Evolutionary conservation across 257 asterid species (phyloP), one percentile per base, ranked within the genome.

Genomic region (Solanum chiquidenum): DNA sequence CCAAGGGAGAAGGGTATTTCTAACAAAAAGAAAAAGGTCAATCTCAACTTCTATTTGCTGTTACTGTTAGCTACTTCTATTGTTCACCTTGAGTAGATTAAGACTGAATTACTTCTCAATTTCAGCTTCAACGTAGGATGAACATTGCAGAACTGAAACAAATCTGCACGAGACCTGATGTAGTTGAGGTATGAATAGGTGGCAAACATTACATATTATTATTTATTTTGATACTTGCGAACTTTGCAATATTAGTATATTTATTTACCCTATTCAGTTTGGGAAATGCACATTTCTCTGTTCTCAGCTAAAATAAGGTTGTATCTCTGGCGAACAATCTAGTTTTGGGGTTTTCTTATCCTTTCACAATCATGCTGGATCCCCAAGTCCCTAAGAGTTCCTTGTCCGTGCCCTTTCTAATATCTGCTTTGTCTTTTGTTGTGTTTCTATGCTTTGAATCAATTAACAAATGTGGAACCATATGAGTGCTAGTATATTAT

Each of bases 11-110:
- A 91, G 87, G 97, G 98, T 12, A 16, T 95, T 38, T 97, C 99
- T 80, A 95, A 97, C 88, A 97, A 97, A 91, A 95, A 95, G 98
- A 97, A 97, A 87, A 97, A 97, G 99, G 99, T 97, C 37, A 37
- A 14, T 25, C 75, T 84, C 62, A 66, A 16, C 68, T 64, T 46
- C 62, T 80, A n/a, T 23, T 69, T 83, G 75, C 64, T 40, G 21
- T 46, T 34, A 62, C 55, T 84, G 71, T 52, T 83, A 29, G 79
- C 46, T 82, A 52, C n/a, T 83, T 72, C 71, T 40, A 23, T 58
- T 10, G 69, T 11, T 75, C 88, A 52, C 29, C 52, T 62, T 40
- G 74, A 16, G 60, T 73, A 55, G 44, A 71, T 31, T 87, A 80
- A 82, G 73, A 85, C 92, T 88, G 68, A 88, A 46, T 25, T 18